These are phyloP conservation scores for Aegilops bicornis DNA, from an alignment of 176 grass and related monocot species.

Conservation along the genomic window DNA sequence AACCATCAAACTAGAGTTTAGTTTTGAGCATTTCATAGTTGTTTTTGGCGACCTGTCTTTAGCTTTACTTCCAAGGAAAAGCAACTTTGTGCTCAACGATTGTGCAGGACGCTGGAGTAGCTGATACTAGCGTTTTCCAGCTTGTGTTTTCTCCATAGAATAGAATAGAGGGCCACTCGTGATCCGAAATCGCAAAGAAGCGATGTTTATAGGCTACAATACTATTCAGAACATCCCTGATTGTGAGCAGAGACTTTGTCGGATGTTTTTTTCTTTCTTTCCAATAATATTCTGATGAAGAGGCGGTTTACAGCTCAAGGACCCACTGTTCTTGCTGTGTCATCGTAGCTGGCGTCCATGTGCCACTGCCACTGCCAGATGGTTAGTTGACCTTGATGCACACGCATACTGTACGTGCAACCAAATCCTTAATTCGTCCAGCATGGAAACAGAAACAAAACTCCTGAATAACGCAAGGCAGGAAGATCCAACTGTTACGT, in stretches of 20 bases:
- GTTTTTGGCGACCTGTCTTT: not conserved
- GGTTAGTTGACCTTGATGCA: conserved; percentile 33
- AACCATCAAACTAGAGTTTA: not conserved
- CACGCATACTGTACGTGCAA: conserved; percentile 4
- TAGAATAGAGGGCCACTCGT: conserved; percentile 1
- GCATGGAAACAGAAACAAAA: conserved; percentile 14
- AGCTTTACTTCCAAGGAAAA: conserved; percentile 46
- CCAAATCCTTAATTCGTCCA: conserved; percentile 30
- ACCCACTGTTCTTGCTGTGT: conserved; percentile 30
- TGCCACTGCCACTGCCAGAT: conserved; percentile 17
- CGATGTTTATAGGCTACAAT: not conserved
- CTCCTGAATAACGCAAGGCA: not conserved
- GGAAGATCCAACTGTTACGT: conserved; percentile 18
- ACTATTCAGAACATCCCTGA: not conserved
- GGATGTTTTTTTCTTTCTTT: not conserved
- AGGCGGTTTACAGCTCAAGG: conserved; percentile 46
- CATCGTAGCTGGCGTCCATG: conserved; percentile 26
- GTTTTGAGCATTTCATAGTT: conserved; percentile 29
- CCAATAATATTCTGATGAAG: not conserved
- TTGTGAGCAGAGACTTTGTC: not conserved
- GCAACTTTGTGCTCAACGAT: conserved; percentile 37
- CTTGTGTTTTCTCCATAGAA: conserved; percentile 11
- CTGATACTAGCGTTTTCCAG: conserved; percentile 18
- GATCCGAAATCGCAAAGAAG: not conserved
- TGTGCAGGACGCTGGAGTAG: conserved; percentile 27